Evolutionary conservation across 2,329 filamentous ascomycete genomes (phyloP).

Genomic region (Dactylonectria estremocensis): DNA sequence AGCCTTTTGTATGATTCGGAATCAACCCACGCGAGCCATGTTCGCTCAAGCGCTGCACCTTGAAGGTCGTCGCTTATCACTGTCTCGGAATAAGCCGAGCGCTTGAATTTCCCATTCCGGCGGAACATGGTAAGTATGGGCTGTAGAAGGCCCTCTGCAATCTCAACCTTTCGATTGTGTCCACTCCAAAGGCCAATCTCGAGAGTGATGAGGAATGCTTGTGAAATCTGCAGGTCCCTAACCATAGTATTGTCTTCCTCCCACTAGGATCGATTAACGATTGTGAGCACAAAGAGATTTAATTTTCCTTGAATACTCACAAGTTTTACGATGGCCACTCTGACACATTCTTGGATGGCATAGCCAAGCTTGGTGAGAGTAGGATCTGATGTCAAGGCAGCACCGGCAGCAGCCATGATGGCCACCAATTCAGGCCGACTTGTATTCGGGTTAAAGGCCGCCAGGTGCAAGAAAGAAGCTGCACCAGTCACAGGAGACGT

Average conservation of each 20-base stretch:
- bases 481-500: constrained; percentile 46
- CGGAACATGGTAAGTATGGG: constrained; percentile 56
- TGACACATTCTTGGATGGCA: constrained; percentile 57
- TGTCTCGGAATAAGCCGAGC: constrained; percentile 39
- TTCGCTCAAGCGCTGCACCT: constrained; percentile 26
- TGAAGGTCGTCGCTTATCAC: constrained; percentile 15
- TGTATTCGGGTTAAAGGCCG: constrained; percentile 55
- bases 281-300: not conserved
- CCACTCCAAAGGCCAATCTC: constrained; percentile 57
- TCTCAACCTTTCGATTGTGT: constrained; percentile 56
- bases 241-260: constrained; percentile 53
- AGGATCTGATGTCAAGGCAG: constrained; percentile 55
- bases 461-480: constrained; percentile 54
- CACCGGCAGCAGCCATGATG: constrained; percentile 55
- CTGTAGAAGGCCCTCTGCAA: constrained; percentile 57
- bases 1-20: constrained; percentile 52
- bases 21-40: constrained; percentile 50
- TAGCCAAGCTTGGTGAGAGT: constrained; percentile 58
- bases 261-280: constrained; percentile 40
- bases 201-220: constrained; percentile 54
- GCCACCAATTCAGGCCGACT: constrained; percentile 55
- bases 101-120: constrained; percentile 51
- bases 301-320: constrained; percentile 20
- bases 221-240: constrained; percentile 51
- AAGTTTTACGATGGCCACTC: constrained; percentile 34